Evolutionary conservation across 805 yeast genomes (phyloP).

Genomic region (Cyberlindnera subsufficiens): DNA sequence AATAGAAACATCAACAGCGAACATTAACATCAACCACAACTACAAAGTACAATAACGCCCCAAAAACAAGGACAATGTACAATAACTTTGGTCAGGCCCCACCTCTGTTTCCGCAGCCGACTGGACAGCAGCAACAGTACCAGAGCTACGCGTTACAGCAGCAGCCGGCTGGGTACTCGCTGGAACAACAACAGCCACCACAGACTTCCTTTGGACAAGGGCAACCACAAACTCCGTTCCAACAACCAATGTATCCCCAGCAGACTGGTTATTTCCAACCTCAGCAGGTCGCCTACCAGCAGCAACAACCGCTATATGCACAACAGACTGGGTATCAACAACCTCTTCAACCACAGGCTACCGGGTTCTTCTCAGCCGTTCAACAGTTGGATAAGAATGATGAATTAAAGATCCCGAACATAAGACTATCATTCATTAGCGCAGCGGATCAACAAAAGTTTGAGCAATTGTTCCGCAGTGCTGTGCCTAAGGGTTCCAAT

Average conservation of each 20-base stretch:
- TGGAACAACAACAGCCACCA: slow-evolving; percentile 10
- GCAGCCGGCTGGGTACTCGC: slow-evolving; percentile 13
- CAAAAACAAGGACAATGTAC: slow-evolving; percentile 4
- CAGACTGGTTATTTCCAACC: slow-evolving; percentile 23
- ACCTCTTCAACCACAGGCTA: slow-evolving; percentile 31
- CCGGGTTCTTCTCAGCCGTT: slow-evolving; percentile 32
- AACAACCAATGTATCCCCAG: slow-evolving; percentile 17
- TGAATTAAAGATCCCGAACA: slow-evolving; percentile 61
- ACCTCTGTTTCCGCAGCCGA: slow-evolving; percentile 2
- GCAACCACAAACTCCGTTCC: slow-evolving; percentile 3
- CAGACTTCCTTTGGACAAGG: slow-evolving; percentile 13
- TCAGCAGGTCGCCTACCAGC: slow-evolving; percentile 24
- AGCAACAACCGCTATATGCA: slow-evolving; percentile 15
- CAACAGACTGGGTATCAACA: slow-evolving; percentile 31
- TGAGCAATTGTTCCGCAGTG: slow-evolving; percentile 76
- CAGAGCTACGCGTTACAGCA: background rate
- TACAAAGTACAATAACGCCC: background rate
- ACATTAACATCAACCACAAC: background rate
- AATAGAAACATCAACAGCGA: background rate
- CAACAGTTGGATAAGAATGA: slow-evolving; percentile 38
- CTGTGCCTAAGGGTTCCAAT: slow-evolving; percentile 51
- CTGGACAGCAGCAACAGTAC: slow-evolving; percentile 1
- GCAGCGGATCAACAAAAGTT: slow-evolving; percentile 82
- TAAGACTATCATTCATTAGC: slow-evolving; percentile 79
- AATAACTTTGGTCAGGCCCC: slow-evolving; percentile 7